Evolutionary conservation across 371 early-diverging fungal species (phyloP).

Genomic region (Chytridiales sp.): DNA sequence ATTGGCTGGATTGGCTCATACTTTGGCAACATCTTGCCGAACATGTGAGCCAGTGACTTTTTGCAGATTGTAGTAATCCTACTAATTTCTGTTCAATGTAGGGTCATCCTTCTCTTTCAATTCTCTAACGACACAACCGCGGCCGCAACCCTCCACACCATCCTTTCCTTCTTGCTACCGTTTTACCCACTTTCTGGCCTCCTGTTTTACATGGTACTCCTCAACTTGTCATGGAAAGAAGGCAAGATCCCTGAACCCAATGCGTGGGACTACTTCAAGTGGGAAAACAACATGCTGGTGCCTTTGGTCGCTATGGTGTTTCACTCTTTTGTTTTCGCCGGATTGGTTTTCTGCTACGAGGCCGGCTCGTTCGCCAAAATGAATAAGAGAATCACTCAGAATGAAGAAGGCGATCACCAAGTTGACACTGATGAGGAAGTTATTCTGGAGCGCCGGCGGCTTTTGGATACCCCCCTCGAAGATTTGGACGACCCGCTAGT

Average conservation of each 20-base stretch:
- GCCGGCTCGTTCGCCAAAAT: no score
- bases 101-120: constrained; percentile 18
- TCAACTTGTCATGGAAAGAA: background rate
- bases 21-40: constrained; percentile 3
- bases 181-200: constrained; percentile 22
- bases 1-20: background rate
- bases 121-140: background rate
- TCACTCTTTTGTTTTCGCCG: background rate
- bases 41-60: background rate
- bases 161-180: constrained; percentile 17
- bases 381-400: no score
- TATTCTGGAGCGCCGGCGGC: no score
- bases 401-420: no score
- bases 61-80: no score
- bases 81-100: background rate
- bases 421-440: no score
- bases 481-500: no score
- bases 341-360: background rate
- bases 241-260: constrained; percentile 4
- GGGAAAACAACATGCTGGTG: constrained; percentile 14
- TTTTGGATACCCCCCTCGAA: no score
- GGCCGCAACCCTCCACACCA: constrained; percentile 8
- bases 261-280: constrained; percentile 17
- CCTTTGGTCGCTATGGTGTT: constrained; percentile 12
- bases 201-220: constrained; percentile 18